Percentiles rank a stretch among this genome's conserved stretches.
These are phyloP conservation scores for Pisolithus sp. DNA, from an alignment of 768 basidiomycete species.

Conservation along the genomic window DNA sequence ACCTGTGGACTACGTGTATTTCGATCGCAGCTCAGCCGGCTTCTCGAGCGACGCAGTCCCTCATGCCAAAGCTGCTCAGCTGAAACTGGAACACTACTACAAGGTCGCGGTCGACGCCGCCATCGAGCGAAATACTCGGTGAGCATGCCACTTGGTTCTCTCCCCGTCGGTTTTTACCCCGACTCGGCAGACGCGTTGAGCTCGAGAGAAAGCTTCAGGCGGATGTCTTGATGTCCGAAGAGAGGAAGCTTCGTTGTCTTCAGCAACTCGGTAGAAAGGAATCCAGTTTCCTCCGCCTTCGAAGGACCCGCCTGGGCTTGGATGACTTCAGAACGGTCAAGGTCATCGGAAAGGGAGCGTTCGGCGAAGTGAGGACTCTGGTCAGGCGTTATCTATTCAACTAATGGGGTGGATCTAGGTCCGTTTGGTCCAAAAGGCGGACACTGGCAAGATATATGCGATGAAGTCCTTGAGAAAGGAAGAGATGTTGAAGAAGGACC, in stretches of 20 bases:
- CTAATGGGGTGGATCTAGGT: conserved; percentile 38
- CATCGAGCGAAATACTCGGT: conserved; percentile 91
- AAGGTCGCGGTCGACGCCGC: conserved; percentile 95
- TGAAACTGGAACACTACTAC: conserved; percentile 96
- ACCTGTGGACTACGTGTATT: conserved; percentile 80
- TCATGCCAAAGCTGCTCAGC: conserved; percentile 83
- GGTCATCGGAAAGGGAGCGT: conserved; percentile 98
- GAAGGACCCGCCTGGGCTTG: conserved; percentile 83
- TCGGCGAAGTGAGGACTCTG: conserved; percentile 72
- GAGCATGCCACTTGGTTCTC: conserved; percentile 7
- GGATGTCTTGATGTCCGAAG: conserved; percentile 68
- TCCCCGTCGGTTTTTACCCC: conserved; percentile 1
- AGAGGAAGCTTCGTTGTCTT: conserved; percentile 80
- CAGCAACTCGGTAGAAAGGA: conserved; percentile 83
- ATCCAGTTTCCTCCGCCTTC: conserved; percentile 79
- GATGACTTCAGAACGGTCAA: conserved; percentile 96
- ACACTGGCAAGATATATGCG: conserved; percentile 97
- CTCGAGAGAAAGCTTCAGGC: conserved; percentile 73
- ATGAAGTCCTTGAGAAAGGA: conserved; percentile 98
- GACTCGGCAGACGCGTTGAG: conserved; percentile 65
- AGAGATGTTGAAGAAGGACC: conserved; percentile 99
- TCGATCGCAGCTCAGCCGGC: conserved; percentile 69
- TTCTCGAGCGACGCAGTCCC: conserved; percentile 80
- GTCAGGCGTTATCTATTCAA: not conserved
- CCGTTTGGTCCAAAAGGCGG: conserved; percentile 90